Percentiles rank a stretch among this genome's conserved stretches.
Conservation (phyloP, 2,329 filamentous ascomycete genomes). For the Chlorencoelia australis region DNA sequence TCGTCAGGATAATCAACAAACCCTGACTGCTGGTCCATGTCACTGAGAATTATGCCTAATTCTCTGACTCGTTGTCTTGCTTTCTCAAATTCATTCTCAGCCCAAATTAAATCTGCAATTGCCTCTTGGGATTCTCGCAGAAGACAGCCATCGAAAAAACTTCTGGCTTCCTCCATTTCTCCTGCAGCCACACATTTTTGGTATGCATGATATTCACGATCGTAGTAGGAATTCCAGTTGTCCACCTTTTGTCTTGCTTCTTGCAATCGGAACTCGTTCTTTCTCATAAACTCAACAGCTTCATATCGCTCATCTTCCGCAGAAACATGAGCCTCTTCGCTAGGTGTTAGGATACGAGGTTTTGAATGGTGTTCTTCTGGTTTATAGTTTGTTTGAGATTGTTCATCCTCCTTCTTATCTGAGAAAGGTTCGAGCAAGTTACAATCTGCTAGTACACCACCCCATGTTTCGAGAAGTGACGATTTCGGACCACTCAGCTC, state of each 20-base stretch:
- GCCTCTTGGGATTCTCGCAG: constrained; percentile 5
- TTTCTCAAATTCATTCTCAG: constrained; percentile 7
- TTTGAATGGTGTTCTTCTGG: not conserved
- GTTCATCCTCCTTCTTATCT: not conserved
- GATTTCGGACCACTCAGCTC: not conserved
- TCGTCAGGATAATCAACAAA: constrained; percentile 12
- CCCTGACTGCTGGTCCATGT: constrained; percentile 9
- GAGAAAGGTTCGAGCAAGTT: not conserved
- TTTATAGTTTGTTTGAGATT: not conserved
- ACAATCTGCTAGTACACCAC: not conserved
- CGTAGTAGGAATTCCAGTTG: constrained; percentile 7
- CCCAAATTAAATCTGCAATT: constrained; percentile 1
- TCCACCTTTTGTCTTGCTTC: constrained; percentile 6
- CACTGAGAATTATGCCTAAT: constrained; percentile 4
- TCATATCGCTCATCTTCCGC: not conserved
- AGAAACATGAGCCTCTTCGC: not conserved
- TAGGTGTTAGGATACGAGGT: not conserved
- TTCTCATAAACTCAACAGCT: constrained; percentile 1
- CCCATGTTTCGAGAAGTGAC: not conserved
- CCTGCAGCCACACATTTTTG: constrained; percentile 1
- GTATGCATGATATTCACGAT: constrained; percentile 4
- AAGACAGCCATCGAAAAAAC: constrained; percentile 9
- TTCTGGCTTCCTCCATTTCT: constrained; percentile 2
- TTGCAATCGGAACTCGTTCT: not conserved
- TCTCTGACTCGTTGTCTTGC: constrained; percentile 1